phyloP scores from a whole-genome alignment of 768 basidiomycete genomes.

The Polyporus arcularius region DNA sequence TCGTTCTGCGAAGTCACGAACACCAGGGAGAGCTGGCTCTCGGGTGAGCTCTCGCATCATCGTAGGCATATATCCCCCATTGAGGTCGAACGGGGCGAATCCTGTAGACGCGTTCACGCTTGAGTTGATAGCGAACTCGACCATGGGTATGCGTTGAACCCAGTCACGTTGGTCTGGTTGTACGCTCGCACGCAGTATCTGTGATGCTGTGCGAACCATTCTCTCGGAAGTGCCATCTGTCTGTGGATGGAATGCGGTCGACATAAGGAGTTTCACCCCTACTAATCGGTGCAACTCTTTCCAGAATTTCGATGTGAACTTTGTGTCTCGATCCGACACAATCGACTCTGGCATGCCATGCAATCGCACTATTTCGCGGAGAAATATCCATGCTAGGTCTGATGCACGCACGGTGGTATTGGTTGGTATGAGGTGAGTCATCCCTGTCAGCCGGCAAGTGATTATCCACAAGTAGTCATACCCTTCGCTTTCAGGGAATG shows the following conservation, averaged over 20 bases:
- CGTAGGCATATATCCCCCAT: conserved; percentile 20
- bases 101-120: conserved; percentile 32
- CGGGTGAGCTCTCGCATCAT: not conserved
- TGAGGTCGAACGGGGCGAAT: conserved; percentile 36
- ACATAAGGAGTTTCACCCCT: conserved; percentile 26
- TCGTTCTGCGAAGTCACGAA: conserved; percentile 27
- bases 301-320: conserved; percentile 43
- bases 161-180: conserved; percentile 30
- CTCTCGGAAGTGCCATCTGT: conserved; percentile 30
- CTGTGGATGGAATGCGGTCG: conserved; percentile 35
- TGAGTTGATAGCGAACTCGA: conserved; percentile 43
- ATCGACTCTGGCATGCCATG: conserved; percentile 28
- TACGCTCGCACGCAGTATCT: conserved; percentile 15
- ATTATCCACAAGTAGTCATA: conserved; percentile 32
- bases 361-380: conserved; percentile 21
- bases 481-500: conserved; percentile 30
- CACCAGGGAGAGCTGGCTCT: conserved; percentile 18
- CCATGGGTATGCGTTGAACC: conserved; percentile 31
- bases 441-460: conserved; percentile 21
- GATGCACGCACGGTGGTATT: conserved; percentile 13
- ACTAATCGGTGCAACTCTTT: conserved; percentile 18
- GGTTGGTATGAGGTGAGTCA: conserved; percentile 21
- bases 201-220: conserved; percentile 10
- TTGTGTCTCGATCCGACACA: conserved; percentile 31
- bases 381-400: conserved; percentile 18